Conservation (phyloP, 257 asterid genomes). For the Capsicum rhomboideum region DNA sequence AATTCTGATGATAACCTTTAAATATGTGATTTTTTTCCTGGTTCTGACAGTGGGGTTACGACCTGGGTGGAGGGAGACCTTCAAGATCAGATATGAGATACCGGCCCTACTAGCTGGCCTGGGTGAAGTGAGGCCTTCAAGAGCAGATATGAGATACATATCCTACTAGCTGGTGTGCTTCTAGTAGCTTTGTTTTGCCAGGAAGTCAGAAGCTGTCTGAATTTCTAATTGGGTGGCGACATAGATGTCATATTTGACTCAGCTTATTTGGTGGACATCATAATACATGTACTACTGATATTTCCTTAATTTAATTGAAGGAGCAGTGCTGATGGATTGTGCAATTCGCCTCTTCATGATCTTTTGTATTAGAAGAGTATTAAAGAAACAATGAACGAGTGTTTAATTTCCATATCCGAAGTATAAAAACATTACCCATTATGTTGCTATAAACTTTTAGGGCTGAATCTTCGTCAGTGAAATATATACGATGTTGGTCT, state of each 20-base stretch:
- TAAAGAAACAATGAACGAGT: not conserved
- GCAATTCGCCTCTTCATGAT: not conserved
- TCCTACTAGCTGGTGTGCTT: conserved; percentile 39
- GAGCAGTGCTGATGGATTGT: not conserved
- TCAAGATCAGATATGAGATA: conserved; percentile 78
- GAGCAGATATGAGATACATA: conserved; percentile 70
- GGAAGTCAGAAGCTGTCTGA: not conserved
- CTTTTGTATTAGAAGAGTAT: not conserved
- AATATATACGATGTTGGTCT: not conserved
- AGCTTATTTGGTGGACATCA: not conserved
- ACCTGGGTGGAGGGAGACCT: conserved; percentile 53
- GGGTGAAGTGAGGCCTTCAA: conserved; percentile 52
- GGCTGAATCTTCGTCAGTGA: too few species aligned
- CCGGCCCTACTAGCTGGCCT: conserved; percentile 65
- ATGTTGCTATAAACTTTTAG: too few species aligned
- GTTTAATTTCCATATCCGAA: not conserved
- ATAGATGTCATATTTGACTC: not conserved
- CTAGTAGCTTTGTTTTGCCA: not conserved
- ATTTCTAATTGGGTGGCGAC: not conserved
- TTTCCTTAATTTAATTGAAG: not conserved
- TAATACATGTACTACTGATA: not conserved
- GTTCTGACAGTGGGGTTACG: conserved; percentile 84
- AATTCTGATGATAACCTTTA: not conserved
- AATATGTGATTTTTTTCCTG: not conserved
- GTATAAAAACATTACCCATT: too few species aligned